Evolutionary conservation across 371 early-diverging fungal species (phyloP).

Genomic region (Saksenaea oblongispora): DNA sequence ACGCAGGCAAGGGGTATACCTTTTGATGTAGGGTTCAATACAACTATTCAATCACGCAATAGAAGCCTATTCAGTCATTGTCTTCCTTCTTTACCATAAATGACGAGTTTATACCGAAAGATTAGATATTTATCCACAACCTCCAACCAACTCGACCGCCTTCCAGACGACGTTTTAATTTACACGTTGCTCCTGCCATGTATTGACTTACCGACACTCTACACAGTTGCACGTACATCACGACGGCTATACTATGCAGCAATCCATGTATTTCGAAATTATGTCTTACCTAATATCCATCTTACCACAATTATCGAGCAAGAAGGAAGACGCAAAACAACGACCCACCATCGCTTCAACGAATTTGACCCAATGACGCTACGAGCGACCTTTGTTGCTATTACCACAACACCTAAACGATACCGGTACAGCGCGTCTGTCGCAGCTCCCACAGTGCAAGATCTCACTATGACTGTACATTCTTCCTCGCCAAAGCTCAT

Average conservation of each 20-base stretch:
- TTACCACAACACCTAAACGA: constrained; percentile 2
- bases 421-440: constrained; percentile 11
- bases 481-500: not conserved
- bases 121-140: not conserved
- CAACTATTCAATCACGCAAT: not conserved
- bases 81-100: not conserved
- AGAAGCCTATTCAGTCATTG: not conserved
- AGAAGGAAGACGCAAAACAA: constrained; percentile 14
- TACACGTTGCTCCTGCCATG: constrained; percentile 8
- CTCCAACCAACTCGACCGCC: not conserved
- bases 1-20: not conserved
- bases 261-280: constrained; percentile 4
- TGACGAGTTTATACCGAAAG: not conserved
- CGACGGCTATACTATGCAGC: constrained; percentile 6
- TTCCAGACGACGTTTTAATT: constrained; percentile 14
- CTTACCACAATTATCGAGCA: constrained; percentile 14
- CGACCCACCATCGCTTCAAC: constrained; percentile 5
- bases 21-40: not conserved
- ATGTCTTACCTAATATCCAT: constrained; percentile 11
- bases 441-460: constrained; percentile 5
- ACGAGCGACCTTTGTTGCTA: constrained; percentile 11
- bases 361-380: constrained; percentile 11
- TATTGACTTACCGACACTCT: constrained; percentile 12
- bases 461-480: not conserved
- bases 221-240: constrained; percentile 7